phyloP scores from a whole-genome alignment of 768 basidiomycete genomes.

The Kwoniella heveanensis region DNA sequence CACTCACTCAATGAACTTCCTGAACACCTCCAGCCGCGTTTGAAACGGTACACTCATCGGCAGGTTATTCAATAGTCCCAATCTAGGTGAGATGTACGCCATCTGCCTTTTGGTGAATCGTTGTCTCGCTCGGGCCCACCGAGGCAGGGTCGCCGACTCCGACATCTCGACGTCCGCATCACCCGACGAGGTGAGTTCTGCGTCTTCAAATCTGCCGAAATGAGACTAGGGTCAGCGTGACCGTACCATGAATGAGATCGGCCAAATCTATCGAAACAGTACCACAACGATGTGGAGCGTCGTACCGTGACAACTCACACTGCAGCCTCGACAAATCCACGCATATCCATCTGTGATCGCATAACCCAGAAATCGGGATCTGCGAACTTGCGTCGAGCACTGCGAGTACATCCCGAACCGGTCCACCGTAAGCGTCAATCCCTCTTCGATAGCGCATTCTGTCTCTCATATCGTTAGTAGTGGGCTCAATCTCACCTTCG shows the following conservation, averaged over 20 bases:
- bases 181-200: conserved; percentile 34
- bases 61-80: conserved; percentile 90
- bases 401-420: conserved; percentile 54
- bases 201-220: conserved; percentile 31
- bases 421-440: too few relatives aligned
- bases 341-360: conserved; percentile 64
- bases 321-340: conserved; percentile 78
- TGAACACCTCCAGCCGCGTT: conserved; percentile 84
- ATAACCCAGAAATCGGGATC: conserved; percentile 82
- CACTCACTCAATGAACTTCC: conserved; percentile 68
- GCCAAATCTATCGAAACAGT: too few relatives aligned
- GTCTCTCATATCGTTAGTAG: too few relatives aligned
- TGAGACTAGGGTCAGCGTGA: too few relatives aligned
- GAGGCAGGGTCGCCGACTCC: conserved; percentile 24
- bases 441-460: too few relatives aligned
- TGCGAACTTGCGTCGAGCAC: conserved; percentile 81
- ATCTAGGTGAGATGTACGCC: conserved; percentile 75
- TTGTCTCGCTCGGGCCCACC: conserved; percentile 46
- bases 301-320: conserved; percentile 26
- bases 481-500: conserved; percentile 68
- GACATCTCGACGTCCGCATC: conserved; percentile 23
- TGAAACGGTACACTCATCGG: conserved; percentile 94
- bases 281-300: background rate
- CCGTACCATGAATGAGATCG: too few relatives aligned
- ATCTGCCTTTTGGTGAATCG: conserved; percentile 68